A percentile compares a stretch with the other conserved stretches of the same genome.
These are phyloP conservation scores for Dalbergia cultrata DNA, from an alignment of 306 rosid species.

Conservation along the genomic window DNA sequence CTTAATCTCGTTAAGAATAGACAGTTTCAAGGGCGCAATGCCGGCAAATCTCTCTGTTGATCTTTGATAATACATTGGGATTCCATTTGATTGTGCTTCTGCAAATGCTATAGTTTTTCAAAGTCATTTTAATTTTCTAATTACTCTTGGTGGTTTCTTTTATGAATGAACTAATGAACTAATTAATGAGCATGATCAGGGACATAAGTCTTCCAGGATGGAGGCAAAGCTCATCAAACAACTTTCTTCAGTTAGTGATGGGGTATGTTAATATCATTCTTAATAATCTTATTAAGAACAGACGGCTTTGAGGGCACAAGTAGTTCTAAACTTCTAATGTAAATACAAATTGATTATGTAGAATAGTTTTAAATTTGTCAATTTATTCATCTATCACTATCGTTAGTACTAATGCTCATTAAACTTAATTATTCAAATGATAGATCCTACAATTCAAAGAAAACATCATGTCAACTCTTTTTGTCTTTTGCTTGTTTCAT, in stretches of 20 bases:
- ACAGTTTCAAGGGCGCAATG: constrained; percentile 10
- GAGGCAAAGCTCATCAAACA: constrained; percentile 36
- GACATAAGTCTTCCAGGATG: constrained; percentile 5
- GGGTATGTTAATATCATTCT: constrained; percentile 54
- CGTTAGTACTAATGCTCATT: not conserved
- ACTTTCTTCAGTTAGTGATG: constrained; percentile 52
- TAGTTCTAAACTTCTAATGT: constrained; percentile 32
- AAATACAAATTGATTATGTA: not conserved
- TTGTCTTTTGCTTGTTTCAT: constrained; percentile 17
- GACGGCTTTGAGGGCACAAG: not conserved
- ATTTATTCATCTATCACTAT: not conserved
- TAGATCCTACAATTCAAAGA: constrained; percentile 12
- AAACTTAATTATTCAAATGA: constrained; percentile 2
- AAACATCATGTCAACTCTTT: not conserved
- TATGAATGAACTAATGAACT: constrained; percentile 33
- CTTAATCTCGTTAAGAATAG: constrained; percentile 36
- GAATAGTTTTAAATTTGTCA: not conserved
- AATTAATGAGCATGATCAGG: constrained; percentile 48
- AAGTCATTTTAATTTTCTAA: constrained; percentile 9
- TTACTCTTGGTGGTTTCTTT: constrained; percentile 30
- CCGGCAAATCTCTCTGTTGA: constrained; percentile 32
- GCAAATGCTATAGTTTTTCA: constrained; percentile 32
- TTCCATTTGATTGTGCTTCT: constrained; percentile 29
- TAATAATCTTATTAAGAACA: constrained; percentile 30
- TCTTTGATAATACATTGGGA: constrained; percentile 30